These are phyloP conservation scores for Agaricus subrufescens DNA, from an alignment of 768 basidiomycete genomes.

Conservation along the genomic window DNA sequence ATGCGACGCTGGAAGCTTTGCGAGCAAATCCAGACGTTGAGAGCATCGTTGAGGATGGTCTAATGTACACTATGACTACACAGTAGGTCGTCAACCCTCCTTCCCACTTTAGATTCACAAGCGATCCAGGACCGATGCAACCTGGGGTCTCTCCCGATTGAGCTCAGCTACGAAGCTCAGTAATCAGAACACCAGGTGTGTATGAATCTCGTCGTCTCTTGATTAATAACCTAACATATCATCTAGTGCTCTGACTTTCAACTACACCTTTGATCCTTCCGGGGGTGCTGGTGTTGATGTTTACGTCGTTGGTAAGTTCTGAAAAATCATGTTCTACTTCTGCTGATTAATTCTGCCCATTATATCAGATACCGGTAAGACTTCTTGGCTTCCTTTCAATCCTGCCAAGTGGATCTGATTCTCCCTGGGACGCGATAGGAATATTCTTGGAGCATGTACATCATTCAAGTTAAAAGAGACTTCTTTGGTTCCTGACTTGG, in stretches of 20 bases:
- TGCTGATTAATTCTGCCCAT: background rate
- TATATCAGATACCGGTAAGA: too few species aligned
- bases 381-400: too few species aligned
- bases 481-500: too few species aligned
- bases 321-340: constrained; percentile 12
- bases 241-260: constrained; percentile 14
- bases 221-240: too few species aligned
- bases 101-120: background rate
- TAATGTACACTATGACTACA: constrained; percentile 18
- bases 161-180: constrained; percentile 14
- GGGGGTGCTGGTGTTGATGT: constrained; percentile 29
- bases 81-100: constrained; percentile 14
- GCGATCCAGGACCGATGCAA: constrained; percentile 22
- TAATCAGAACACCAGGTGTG: constrained; percentile 4
- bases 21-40: constrained; percentile 22
- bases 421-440: too few species aligned
- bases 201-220: too few species aligned
- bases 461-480: too few species aligned
- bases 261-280: constrained; percentile 15
- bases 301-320: constrained; percentile 28
- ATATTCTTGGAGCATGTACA: too few species aligned
- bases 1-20: constrained; percentile 19
- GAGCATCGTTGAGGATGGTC: constrained; percentile 24
- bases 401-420: too few species aligned
- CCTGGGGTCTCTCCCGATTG: constrained; percentile 29